Percentiles rank a stretch among this genome's conserved stretches.
phyloP scores from a whole-genome alignment of 257 asterid genomes.

The Dorcoceras hygrometricum region DNA sequence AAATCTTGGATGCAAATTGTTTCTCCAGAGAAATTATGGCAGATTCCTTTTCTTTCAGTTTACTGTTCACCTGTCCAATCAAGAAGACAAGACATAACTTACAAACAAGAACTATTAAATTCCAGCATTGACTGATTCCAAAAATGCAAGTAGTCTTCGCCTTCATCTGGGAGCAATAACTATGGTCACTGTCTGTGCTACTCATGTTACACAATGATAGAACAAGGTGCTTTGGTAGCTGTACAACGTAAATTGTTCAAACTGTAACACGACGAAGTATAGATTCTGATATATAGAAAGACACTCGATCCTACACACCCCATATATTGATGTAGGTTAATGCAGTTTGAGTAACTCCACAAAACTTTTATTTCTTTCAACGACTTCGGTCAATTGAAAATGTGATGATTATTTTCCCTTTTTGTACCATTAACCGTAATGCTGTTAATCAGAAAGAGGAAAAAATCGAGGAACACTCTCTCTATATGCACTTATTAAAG shows the following conservation, averaged over 20 bases:
- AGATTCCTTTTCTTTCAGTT: slow-evolving; percentile 56
- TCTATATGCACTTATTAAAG: background rate
- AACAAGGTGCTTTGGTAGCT: background rate
- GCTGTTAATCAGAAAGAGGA: background rate
- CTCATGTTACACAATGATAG: background rate
- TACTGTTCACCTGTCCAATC: slow-evolving; percentile 50
- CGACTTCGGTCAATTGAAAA: background rate
- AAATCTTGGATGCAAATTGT: slow-evolving; percentile 47
- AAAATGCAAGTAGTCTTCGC: background rate
- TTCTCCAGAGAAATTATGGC: slow-evolving; percentile 44
- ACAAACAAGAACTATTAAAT: no score
- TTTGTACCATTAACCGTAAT: background rate
- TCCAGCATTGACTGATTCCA: background rate
- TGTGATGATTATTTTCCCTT: no score
- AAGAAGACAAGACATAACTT: slow-evolving; percentile 23
- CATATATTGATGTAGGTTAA: no score
- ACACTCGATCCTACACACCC: background rate
- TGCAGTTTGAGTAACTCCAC: background rate
- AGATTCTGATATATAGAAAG: background rate
- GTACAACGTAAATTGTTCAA: background rate
- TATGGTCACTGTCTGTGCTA: background rate
- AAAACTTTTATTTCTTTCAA: no score
- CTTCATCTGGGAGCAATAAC: background rate
- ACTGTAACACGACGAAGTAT: no score
- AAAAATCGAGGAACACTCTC: background rate